Evolutionary conservation across 2,329 filamentous ascomycete genomes (phyloP).

Genomic region (Endocalyx cinctus): DNA sequence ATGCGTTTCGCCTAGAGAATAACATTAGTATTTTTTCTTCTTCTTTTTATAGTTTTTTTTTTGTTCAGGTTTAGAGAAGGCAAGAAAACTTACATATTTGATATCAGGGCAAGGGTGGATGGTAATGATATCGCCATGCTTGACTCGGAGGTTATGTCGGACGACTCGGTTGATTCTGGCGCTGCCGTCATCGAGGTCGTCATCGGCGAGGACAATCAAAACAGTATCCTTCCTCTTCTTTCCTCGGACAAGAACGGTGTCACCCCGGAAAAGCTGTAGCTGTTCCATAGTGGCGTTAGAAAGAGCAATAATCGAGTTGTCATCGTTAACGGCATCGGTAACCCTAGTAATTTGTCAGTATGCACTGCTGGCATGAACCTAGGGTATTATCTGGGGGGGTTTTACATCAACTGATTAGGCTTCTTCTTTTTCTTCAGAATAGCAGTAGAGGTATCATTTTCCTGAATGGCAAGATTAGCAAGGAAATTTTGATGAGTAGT

Average conservation of each 20-base stretch:
- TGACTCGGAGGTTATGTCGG: constrained; percentile 95
- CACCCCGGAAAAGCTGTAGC: constrained; percentile 95
- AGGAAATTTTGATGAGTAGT: constrained; percentile 10
- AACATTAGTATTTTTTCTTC: constrained; percentile 16
- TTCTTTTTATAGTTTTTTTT: neutral
- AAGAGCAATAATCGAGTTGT: constrained; percentile 98
- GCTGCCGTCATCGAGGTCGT: constrained; percentile 95
- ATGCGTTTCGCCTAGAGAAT: constrained; percentile 85
- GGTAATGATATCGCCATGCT: constrained; percentile 96
- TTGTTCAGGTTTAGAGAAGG: neutral
- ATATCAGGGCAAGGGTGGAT: constrained; percentile 98
- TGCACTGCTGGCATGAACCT: constrained; percentile 5
- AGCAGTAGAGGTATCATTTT: constrained; percentile 88
- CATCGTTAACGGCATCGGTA: constrained; percentile 97
- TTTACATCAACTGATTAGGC: constrained; percentile 94
- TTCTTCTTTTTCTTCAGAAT: constrained; percentile 99
- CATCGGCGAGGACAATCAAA: constrained; percentile 93
- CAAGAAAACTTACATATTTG: constrained; percentile 79
- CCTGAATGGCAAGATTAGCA: constrained; percentile 42
- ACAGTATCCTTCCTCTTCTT: constrained; percentile 99
- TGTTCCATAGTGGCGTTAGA: constrained; percentile 99
- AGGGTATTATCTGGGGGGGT: neutral
- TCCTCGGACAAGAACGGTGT: constrained; percentile 96
- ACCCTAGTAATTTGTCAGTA: constrained; percentile 60
- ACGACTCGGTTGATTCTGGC: constrained; percentile 98